Conservation (phyloP, 305 asterid species). For the Coffea humblotiana region DNA sequence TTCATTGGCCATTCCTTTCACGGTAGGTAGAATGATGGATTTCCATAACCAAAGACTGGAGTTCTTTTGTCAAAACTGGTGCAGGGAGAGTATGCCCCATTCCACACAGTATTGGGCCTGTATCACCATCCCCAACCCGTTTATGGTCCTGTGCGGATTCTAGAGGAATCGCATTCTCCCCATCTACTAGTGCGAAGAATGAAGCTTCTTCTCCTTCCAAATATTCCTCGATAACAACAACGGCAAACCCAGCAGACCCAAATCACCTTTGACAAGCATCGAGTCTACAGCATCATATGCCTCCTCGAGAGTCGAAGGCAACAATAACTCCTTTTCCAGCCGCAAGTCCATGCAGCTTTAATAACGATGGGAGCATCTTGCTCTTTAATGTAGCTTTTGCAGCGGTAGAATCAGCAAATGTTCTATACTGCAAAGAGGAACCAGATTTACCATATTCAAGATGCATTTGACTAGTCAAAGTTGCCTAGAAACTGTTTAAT, state of each 20-base stretch:
- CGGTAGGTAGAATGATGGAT: constrained; percentile 87
- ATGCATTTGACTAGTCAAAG: background rate
- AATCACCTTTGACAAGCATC: constrained; percentile 74
- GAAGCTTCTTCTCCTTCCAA: constrained; percentile 98
- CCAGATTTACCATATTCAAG: background rate
- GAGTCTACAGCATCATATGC: constrained; percentile 89
- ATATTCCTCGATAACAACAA: constrained; percentile 75
- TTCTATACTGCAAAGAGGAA: constrained; percentile 62
- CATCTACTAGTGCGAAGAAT: constrained; percentile 91
- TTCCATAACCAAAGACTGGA: constrained; percentile 83
- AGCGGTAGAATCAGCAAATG: constrained; percentile 63
- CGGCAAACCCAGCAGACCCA: constrained; percentile 85
- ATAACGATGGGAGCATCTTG: constrained; percentile 90
- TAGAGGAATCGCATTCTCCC: constrained; percentile 84
- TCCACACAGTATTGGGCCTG: constrained; percentile 95
- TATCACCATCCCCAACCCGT: constrained; percentile 94
- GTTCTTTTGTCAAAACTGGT: constrained; percentile 79
- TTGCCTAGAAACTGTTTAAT: background rate
- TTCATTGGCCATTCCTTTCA: constrained; percentile 87
- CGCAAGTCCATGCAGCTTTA: constrained; percentile 95
- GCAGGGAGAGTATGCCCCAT: constrained; percentile 99
- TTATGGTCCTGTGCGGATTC: constrained; percentile 99
- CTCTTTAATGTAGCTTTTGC: constrained; percentile 72
- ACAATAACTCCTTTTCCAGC: constrained; percentile 97
- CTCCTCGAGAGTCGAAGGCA: constrained; percentile 76